Conservation (phyloP, 352 stramenopile genomes). For the Pythium vanterpoolii region DNA sequence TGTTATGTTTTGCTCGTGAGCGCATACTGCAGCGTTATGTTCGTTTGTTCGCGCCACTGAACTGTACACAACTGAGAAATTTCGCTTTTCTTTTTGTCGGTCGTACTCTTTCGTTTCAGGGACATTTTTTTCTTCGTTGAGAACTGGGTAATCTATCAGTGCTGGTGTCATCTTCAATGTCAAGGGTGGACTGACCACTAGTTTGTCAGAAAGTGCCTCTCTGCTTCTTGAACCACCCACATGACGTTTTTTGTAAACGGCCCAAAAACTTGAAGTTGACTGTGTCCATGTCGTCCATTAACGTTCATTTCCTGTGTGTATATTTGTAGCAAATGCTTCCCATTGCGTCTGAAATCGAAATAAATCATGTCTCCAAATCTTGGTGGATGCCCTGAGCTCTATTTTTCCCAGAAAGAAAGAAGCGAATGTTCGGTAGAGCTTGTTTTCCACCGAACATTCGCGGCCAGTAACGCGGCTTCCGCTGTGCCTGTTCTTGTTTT, state of each 20-base stretch:
- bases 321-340: background rate
- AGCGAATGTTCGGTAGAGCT: background rate
- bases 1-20: background rate
- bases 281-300: background rate
- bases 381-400: background rate
- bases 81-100: too few relatives aligned
- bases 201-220: background rate
- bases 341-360: background rate
- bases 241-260: slow-evolving; percentile 3
- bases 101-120: too few relatives aligned
- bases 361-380: background rate
- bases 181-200: background rate
- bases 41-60: too few relatives aligned
- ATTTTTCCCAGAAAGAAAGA: background rate
- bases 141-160: too few relatives aligned
- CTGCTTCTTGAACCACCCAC: slow-evolving; percentile 13
- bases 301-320: background rate
- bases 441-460: background rate
- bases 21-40: background rate
- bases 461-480: too few relatives aligned
- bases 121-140: too few relatives aligned
- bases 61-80: too few relatives aligned
- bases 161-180: background rate
- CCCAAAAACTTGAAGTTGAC: slow-evolving; percentile 12
- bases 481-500: too few relatives aligned